phyloP scores from a whole-genome alignment of 2,329 filamentous ascomycete genomes.

The Xylaria sp. region DNA sequence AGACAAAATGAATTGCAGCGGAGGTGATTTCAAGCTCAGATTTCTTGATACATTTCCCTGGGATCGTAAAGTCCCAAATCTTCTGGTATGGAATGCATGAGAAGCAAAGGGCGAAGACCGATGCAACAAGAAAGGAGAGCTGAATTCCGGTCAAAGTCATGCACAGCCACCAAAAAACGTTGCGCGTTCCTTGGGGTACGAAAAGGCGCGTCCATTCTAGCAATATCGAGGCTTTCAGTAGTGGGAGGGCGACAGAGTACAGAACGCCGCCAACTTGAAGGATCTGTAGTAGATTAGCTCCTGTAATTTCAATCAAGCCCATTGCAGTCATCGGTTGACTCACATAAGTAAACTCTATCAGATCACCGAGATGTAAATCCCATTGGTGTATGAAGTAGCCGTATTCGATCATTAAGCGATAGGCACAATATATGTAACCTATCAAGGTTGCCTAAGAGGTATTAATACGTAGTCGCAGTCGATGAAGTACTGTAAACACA shows the following conservation, averaged over 20 bases:
- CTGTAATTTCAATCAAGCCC: background rate
- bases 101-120: conserved; percentile 33
- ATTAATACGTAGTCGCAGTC: conserved; percentile 7
- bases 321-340: background rate
- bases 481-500: conserved; percentile 11
- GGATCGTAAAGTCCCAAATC: conserved; percentile 39
- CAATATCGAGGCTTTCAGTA: conserved; percentile 39
- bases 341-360: conserved; percentile 36
- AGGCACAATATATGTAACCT: conserved; percentile 37
- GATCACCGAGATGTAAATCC: conserved; percentile 33
- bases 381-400: conserved; percentile 41
- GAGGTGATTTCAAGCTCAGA: conserved; percentile 36
- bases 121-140: conserved; percentile 32
- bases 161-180: conserved; percentile 40
- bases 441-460: conserved; percentile 29
- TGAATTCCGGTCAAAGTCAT: conserved; percentile 24
- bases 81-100: conserved; percentile 35
- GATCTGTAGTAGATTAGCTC: conserved; percentile 31
- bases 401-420: conserved; percentile 34
- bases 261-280: conserved; percentile 36
- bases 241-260: conserved; percentile 31
- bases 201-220: conserved; percentile 40
- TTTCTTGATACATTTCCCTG: conserved; percentile 37
- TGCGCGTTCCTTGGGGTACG: conserved; percentile 35
- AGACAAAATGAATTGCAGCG: conserved; percentile 37